Base-by-base conservation (phyloP, 768 basidiomycete genomes). In the Leccinum disarticulatum region DNA sequence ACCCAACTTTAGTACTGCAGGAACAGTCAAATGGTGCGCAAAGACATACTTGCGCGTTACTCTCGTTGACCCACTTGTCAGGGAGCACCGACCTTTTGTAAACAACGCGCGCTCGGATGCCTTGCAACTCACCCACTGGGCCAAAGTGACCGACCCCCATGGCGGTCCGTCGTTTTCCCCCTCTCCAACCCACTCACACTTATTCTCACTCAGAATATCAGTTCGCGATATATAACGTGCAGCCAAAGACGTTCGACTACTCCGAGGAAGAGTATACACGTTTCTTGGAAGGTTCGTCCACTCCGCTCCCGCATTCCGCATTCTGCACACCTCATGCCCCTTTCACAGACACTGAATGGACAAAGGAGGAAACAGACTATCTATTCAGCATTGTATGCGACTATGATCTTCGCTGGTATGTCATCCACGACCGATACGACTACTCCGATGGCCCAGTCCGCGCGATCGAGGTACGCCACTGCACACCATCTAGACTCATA, bases 321-420 rank as follows among this genome's bases (percentile, higher is more conserved):
- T 35, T 27, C 9, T 52, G 13, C 30, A 17, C 35, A 11, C 46
- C 46, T 61, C 58, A 48, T 43, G 4, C 2, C 43, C 17, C 6
- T 19, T 30, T n/a, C 56, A 27, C 56, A 88, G 96, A 95, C 66
- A 77, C 77, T 10, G 88, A 88, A 60, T 98, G 97, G 97, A 83
- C 91, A 6, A 90, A 88, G 66, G 92, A 94, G 65, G 95, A 98
- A 74, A 98, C 97, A 0, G 90, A 93, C 70, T 93, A 98, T 69
- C 82, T 99, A 1, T 96, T 98, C 74, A 77, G 76, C 3, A 73
- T 96, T 9, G 87, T 90, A 9, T 80, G 82, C 53, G 87, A 91
- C 54, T 98, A 90, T 64, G 95, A 98, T 72, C 78, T 85, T 10
- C 83, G 96, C 48, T 98, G 95, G 84, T 88, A 91, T 70, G 82